Conservation (phyloP, 2,329 filamentous ascomycete species). For the Dichotomopilus funicola region DNA sequence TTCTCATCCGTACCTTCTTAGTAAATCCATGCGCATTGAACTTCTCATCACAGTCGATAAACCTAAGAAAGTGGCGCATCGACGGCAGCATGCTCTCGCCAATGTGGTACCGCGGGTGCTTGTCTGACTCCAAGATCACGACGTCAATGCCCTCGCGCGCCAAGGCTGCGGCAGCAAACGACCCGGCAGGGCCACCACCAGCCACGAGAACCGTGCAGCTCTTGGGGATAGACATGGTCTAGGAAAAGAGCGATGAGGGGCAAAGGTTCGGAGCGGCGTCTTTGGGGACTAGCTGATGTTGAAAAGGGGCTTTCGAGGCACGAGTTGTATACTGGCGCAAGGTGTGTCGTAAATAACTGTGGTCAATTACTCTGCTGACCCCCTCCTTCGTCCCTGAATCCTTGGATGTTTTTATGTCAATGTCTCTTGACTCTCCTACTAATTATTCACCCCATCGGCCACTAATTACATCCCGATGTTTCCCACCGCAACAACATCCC, state of each 20-base stretch:
- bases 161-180: slow-evolving; percentile 37
- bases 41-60: slow-evolving; percentile 37
- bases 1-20: slow-evolving; percentile 21
- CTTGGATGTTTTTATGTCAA: no score
- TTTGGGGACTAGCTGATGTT: no score
- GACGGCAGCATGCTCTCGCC: slow-evolving; percentile 34
- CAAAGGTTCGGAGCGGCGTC: no score
- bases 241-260: neutral
- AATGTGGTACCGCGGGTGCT: slow-evolving; percentile 30
- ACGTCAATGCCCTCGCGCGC: slow-evolving; percentile 40
- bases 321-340: no score
- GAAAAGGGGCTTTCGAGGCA: no score
- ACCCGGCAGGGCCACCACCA: slow-evolving; percentile 41
- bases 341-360: no score
- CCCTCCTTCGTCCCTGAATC: no score
- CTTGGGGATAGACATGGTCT: slow-evolving; percentile 19
- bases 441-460: no score
- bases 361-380: no score
- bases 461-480: no score
- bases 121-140: slow-evolving; percentile 40
- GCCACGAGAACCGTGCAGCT: slow-evolving; percentile 35
- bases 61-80: slow-evolving; percentile 37
- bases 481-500: no score
- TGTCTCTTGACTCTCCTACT: no score
- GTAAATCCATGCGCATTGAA: slow-evolving; percentile 37